Percentiles rank a stretch among this genome's conserved stretches.
phyloP scores from a whole-genome alignment of 768 basidiomycete genomes.

The Phaeotremella fagi region DNA sequence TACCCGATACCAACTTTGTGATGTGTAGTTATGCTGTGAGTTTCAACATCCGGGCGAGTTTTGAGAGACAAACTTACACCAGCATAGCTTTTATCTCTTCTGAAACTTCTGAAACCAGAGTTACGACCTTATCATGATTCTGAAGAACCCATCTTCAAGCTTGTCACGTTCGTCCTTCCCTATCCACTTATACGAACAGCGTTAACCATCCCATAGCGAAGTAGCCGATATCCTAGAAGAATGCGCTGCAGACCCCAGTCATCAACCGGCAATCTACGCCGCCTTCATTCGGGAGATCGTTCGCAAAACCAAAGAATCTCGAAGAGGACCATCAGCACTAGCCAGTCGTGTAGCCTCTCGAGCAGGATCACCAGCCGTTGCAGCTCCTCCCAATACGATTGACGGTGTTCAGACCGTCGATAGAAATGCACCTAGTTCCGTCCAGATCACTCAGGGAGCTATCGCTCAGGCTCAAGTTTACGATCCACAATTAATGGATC shows the following conservation, averaged over 20 bases:
- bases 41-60: neutral
- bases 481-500: conserved; percentile 33
- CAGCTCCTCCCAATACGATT: too few relatives aligned
- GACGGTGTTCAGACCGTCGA: too few relatives aligned
- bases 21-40: conserved; percentile 77
- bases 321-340: conserved; percentile 6
- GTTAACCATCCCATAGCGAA: conserved; percentile 68
- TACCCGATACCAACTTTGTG: conserved; percentile 87
- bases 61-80: neutral
- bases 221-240: conserved; percentile 74
- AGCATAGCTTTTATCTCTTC: conserved; percentile 62
- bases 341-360: neutral
- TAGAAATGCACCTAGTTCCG: conserved; percentile 2
- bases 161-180: conserved; percentile 25
- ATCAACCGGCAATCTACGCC: conserved; percentile 87
- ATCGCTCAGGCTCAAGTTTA: conserved; percentile 13
- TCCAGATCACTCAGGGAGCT: conserved; percentile 1
- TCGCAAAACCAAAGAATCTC: conserved; percentile 32
- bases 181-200: conserved; percentile 58
- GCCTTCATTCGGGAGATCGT: conserved; percentile 69
- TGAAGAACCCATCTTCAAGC: conserved; percentile 39
- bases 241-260: conserved; percentile 69
- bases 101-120: conserved; percentile 63
- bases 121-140: conserved; percentile 41
- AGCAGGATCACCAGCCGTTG: neutral